phyloP scores from a whole-genome alignment of 2,329 filamentous ascomycete genomes.

The Rhexocercosporidium sp. region DNA sequence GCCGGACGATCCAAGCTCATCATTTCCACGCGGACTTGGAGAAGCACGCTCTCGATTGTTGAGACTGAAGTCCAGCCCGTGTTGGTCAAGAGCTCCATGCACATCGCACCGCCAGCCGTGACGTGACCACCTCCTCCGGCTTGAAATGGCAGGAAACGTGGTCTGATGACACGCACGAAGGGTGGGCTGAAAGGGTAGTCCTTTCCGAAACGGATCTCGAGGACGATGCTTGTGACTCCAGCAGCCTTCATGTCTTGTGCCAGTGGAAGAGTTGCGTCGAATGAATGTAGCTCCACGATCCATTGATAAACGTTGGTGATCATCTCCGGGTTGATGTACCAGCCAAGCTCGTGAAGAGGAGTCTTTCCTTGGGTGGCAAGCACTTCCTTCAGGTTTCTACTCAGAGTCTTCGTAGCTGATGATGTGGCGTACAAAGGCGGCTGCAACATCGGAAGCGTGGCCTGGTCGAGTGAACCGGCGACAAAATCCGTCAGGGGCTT shows the following conservation, averaged over 20 bases:
- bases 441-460: slow-evolving; percentile 66
- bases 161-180: slow-evolving; percentile 82
- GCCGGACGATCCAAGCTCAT: slow-evolving; percentile 71
- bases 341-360: slow-evolving; percentile 72
- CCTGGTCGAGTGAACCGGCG: slow-evolving; percentile 68
- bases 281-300: slow-evolving; percentile 89
- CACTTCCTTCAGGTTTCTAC: slow-evolving; percentile 67
- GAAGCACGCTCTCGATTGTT: slow-evolving; percentile 77
- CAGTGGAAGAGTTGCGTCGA: slow-evolving; percentile 71
- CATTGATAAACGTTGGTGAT: slow-evolving; percentile 77
- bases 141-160: slow-evolving; percentile 75
- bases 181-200: slow-evolving; percentile 81
- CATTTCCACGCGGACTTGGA: slow-evolving; percentile 82
- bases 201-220: slow-evolving; percentile 81
- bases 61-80: slow-evolving; percentile 78
- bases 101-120: slow-evolving; percentile 81
- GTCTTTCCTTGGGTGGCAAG: slow-evolving; percentile 66
- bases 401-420: slow-evolving; percentile 64
- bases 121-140: slow-evolving; percentile 84
- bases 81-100: slow-evolving; percentile 84
- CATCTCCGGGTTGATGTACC: slow-evolving; percentile 73
- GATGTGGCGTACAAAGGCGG: slow-evolving; percentile 68
- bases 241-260: slow-evolving; percentile 73
- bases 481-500: slow-evolving; percentile 61
- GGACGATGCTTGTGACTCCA: slow-evolving; percentile 69